phyloP scores from a whole-genome alignment of 768 basidiomycete species.

The Termitomyces sp. region DNA sequence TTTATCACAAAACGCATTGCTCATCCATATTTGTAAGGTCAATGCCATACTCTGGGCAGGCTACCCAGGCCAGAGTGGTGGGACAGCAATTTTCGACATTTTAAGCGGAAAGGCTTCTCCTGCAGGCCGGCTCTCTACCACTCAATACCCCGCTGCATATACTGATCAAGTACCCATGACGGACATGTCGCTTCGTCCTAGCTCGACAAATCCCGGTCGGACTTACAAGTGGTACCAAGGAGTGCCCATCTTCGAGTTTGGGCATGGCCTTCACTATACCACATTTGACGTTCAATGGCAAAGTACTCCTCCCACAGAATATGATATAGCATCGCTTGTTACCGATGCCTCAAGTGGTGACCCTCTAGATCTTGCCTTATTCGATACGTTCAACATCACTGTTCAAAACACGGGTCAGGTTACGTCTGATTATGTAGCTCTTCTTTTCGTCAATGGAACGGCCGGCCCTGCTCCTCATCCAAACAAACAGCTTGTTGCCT shows the following conservation, averaged over 20 bases:
- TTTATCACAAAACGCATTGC: neutral
- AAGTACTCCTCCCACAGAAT: slow-evolving; percentile 24
- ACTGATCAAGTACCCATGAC: slow-evolving; percentile 46
- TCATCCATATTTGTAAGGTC: slow-evolving; percentile 26
- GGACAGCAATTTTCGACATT: slow-evolving; percentile 47
- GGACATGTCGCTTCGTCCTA: slow-evolving; percentile 50
- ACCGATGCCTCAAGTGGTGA: slow-evolving; percentile 11
- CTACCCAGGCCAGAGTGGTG: slow-evolving; percentile 52
- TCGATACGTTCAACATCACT: slow-evolving; percentile 43
- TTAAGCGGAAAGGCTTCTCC: slow-evolving; percentile 45
- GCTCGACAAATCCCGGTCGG: slow-evolving; percentile 41
- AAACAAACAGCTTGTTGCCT: slow-evolving; percentile 46
- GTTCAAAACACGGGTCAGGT: slow-evolving; percentile 43
- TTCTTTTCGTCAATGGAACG: slow-evolving; percentile 43
- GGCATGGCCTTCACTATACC: slow-evolving; percentile 50
- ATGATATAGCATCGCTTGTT: slow-evolving; percentile 37
- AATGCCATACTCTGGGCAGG: slow-evolving; percentile 52
- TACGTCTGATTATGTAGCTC: slow-evolving; percentile 49
- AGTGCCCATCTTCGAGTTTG: slow-evolving; percentile 46
- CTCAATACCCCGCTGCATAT: slow-evolving; percentile 48
- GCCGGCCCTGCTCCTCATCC: slow-evolving; percentile 46
- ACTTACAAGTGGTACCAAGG: slow-evolving; percentile 56
- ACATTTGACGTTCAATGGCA: slow-evolving; percentile 39
- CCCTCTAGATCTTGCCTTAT: slow-evolving; percentile 34
- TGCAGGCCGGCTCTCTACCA: slow-evolving; percentile 47